Evolutionary conservation across 2,329 filamentous ascomycete genomes (phyloP), one percentile per base, ranked within the genome.

Genomic region (Hymenoscyphus scutula): DNA sequence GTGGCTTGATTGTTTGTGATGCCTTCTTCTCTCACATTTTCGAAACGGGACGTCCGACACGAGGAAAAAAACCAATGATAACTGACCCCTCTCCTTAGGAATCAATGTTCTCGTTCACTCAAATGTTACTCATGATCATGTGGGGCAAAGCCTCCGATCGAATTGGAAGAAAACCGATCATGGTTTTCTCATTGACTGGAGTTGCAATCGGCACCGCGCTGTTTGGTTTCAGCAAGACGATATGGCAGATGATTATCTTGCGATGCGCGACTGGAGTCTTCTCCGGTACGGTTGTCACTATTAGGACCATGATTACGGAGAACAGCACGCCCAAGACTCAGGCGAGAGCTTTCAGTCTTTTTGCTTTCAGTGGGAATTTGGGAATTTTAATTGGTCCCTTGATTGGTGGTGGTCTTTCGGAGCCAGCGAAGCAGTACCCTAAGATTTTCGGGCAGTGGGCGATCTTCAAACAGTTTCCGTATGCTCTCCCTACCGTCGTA

Each of bases 251-350:
- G 89, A 80, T 92, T 4, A 48, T 89, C 15, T 88, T 88, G 65
- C 82, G 91, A 34, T 91, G 88, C 68, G 68, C 89, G 17, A 89
- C 88, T 0, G 91, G 91, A 1, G 74, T 91, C 4, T 93, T 94
- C 73, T 86, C 87, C 0, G 90, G 90, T 0, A 89, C 86, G 6
- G 81, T 90, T 56, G 84, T 94, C 1, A 74, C 90, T 5, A 84
- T 94, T 61, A 82, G 91, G 30, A 87, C 90, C 6, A 92, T 94
- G 88, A 80, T 94, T 32, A 83, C 84, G 19, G 91, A 95, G 75
- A 85, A 87, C 68, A 89, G 85, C 73, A 90, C 87, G 0, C 77
- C 82, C 5, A 81, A 83, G 65, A 92, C 87, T 0, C 90, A 93
- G 75, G 90, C 90, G 0, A 78, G 81, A 30, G 86, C 88, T 0